A percentile compares a stretch with the other conserved stretches of the same genome.
Evolutionary conservation across 352 stramenopile genomes (phyloP).

Genomic region (Elongisporangium prolatum): DNA sequence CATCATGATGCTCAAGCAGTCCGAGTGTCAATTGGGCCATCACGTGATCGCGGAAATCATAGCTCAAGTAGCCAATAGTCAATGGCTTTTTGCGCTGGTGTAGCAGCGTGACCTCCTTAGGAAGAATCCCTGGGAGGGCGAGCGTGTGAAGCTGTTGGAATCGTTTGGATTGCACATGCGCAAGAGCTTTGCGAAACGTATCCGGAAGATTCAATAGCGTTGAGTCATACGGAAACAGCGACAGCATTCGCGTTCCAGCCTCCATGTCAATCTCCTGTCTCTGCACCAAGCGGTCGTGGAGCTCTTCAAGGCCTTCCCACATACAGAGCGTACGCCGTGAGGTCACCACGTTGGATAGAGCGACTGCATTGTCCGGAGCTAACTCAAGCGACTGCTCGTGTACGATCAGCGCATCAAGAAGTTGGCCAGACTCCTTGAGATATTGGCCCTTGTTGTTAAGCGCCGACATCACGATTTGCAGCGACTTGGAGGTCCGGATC

Average conservation of each 20-base stretch:
- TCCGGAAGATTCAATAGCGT: constrained; percentile 60
- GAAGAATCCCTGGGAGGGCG: too few species aligned
- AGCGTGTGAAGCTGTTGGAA: neutral
- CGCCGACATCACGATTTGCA: constrained; percentile 14
- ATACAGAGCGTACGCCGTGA: constrained; percentile 48
- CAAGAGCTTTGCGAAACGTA: constrained; percentile 38
- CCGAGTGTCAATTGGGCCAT: constrained; percentile 90
- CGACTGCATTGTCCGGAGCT: constrained; percentile 23
- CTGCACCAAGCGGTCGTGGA: constrained; percentile 43
- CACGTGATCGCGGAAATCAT: constrained; percentile 90
- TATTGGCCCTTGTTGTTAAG: constrained; percentile 80
- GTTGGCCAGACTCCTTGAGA: constrained; percentile 38
- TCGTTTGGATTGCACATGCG: constrained; percentile 1
- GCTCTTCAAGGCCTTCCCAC: constrained; percentile 42
- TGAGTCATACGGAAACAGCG: constrained; percentile 66
- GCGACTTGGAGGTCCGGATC: constrained; percentile 17
- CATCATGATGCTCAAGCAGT: constrained; percentile 73
- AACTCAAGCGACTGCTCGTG: constrained; percentile 42
- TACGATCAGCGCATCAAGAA: constrained; percentile 31
- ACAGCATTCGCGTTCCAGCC: neutral
- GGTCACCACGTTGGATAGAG: constrained; percentile 46
- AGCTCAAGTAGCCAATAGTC: constrained; percentile 85
- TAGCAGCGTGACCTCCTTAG: neutral
- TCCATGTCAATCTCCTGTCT: neutral
- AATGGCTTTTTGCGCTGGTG: constrained; percentile 29